Conservation (phyloP, 352 stramenopile species). For the Phytophthora nicotianae region DNA sequence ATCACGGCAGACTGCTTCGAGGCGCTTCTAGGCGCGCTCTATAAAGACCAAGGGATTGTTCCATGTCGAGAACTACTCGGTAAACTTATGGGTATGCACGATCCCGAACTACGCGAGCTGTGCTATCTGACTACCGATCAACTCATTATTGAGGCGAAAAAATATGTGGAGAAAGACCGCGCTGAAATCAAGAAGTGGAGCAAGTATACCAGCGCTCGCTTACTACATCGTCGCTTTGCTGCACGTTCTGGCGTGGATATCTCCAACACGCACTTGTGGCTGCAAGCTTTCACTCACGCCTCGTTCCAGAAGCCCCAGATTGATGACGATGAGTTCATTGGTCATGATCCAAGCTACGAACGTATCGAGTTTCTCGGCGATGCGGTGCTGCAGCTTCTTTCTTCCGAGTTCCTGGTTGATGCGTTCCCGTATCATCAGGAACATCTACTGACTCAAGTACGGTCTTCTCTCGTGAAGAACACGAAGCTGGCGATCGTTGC, state of each 20-base stretch:
- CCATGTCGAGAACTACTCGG: constrained; percentile 67
- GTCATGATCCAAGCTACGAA: constrained; percentile 76
- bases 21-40: constrained; percentile 78
- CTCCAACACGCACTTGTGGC: constrained; percentile 71
- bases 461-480: constrained; percentile 88
- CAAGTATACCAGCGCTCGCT: constrained; percentile 46
- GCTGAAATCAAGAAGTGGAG: constrained; percentile 57
- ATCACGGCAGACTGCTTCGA: constrained; percentile 87
- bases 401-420: constrained; percentile 80
- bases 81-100: constrained; percentile 62
- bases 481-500: constrained; percentile 71
- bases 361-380: constrained; percentile 89
- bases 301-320: constrained; percentile 82
- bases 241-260: constrained; percentile 57
- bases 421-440: constrained; percentile 85
- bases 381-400: constrained; percentile 80
- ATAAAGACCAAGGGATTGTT: constrained; percentile 80
- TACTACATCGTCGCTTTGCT: constrained; percentile 63
- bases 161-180: constrained; percentile 62
- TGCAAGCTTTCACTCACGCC: constrained; percentile 77
- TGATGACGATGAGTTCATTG: constrained; percentile 68
- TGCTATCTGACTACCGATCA: constrained; percentile 68
- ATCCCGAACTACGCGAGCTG: constrained; percentile 59
- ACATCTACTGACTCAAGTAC: constrained; percentile 75
- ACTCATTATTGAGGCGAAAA: constrained; percentile 43